A percentile compares a stretch with the other conserved stretches of the same genome.
These are phyloP conservation scores for Galerina sulciceps DNA, from an alignment of 768 basidiomycete species.

Conservation along the genomic window DNA sequence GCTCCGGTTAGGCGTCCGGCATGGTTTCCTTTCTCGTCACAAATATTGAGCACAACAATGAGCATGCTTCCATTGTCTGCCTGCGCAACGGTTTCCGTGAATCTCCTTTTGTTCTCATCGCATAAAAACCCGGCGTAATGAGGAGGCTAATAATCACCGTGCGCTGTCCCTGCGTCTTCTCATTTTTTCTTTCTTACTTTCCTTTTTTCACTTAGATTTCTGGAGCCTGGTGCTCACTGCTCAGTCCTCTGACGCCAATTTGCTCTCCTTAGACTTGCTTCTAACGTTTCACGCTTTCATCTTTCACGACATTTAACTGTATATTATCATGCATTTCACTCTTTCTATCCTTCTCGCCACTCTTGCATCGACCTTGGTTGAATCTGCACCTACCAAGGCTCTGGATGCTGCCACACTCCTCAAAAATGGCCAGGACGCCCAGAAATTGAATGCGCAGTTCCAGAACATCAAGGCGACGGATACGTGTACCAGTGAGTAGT, in stretches of 20 bases:
- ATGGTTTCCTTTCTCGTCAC: background rate
- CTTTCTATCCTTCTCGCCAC: conserved; percentile 5
- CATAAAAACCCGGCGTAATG: conserved; percentile 1
- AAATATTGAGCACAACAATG: background rate
- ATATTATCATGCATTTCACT: conserved; percentile 13
- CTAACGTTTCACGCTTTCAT: background rate
- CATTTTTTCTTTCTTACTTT: conserved; percentile 9
- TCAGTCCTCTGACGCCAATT: conserved; percentile 16
- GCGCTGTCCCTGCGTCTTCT: background rate
- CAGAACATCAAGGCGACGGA: conserved; percentile 40
- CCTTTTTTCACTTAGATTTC: conserved; percentile 9
- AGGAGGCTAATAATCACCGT: background rate
- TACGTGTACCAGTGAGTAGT: conserved; percentile 47
- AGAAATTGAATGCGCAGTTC: conserved; percentile 54
- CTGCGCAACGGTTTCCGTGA: background rate
- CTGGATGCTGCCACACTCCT: conserved; percentile 46
- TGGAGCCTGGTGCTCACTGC: conserved; percentile 40
- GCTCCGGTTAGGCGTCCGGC: background rate
- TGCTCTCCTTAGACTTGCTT: conserved; percentile 17
- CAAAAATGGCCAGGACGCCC: conserved; percentile 53
- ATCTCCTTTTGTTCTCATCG: conserved; percentile 6
- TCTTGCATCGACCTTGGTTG: conserved; percentile 26
- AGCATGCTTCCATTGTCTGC: background rate
- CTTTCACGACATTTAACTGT: conserved; percentile 10
- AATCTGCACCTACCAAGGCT: conserved; percentile 36